phyloP scores from a whole-genome alignment of 768 basidiomycete species.

The Agaricus sinodeliciosus region DNA sequence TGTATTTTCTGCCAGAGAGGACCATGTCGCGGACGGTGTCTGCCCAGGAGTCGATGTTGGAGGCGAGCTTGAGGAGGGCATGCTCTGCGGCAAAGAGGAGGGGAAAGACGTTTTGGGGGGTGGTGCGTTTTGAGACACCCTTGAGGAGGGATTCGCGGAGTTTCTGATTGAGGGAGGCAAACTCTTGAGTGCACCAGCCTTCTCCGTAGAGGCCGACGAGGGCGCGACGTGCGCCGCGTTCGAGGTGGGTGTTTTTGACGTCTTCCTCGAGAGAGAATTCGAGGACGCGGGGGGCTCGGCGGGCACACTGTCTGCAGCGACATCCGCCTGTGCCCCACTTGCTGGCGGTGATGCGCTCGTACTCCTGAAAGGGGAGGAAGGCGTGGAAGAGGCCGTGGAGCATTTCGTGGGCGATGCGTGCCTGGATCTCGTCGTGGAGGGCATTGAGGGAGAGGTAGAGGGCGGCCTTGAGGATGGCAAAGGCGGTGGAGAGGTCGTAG shows the following conservation, averaged over 20 bases:
- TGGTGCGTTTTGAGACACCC: conserved; percentile 65
- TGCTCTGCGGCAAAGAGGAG: conserved; percentile 63
- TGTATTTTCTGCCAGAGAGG: conserved; percentile 45
- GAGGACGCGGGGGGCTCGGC: conserved; percentile 75
- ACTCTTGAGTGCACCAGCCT: conserved; percentile 82
- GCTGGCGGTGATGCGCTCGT: conserved; percentile 65
- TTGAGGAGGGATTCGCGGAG: conserved; percentile 64
- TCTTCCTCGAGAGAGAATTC: conserved; percentile 76
- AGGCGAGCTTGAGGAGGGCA: conserved; percentile 47
- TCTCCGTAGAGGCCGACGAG: conserved; percentile 83
- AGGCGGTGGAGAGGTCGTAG: conserved; percentile 88
- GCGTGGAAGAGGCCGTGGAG: conserved; percentile 86
- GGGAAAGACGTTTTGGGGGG: conserved; percentile 58
- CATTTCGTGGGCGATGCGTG: conserved; percentile 82
- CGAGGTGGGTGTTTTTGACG: conserved; percentile 65
- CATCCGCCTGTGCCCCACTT: conserved; percentile 84
- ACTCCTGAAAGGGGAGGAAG: conserved; percentile 71
- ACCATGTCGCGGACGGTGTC: conserved; percentile 65
- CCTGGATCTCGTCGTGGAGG: conserved; percentile 75
- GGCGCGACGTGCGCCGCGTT: conserved; percentile 65
- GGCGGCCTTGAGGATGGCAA: conserved; percentile 82
- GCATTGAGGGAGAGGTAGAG: conserved; percentile 70
- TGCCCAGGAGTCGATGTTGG: conserved; percentile 67
- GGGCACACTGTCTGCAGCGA: conserved; percentile 76
- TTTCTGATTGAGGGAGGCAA: conserved; percentile 62